phyloP scores from a whole-genome alignment of 106 monocot genomes.

The Triglochin maritima region DNA sequence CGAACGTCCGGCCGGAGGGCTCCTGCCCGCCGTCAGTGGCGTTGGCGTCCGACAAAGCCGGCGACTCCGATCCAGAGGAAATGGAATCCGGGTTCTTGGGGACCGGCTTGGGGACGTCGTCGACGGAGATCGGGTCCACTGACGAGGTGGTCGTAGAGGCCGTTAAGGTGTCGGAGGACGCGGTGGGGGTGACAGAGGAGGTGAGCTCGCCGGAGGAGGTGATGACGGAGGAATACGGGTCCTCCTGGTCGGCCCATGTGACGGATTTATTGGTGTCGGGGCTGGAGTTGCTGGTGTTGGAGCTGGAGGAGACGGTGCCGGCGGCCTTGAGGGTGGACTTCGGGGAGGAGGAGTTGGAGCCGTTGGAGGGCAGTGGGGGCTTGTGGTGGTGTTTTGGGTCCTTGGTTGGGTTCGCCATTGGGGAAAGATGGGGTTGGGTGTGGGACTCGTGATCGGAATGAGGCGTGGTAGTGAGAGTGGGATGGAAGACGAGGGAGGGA shows the following conservation, averaged over 20 bases:
- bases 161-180: not conserved
- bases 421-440: not conserved
- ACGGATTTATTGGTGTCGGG: slow-evolving; percentile 25
- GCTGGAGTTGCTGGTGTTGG: slow-evolving; percentile 19
- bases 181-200: not conserved
- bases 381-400: not conserved
- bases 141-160: no score
- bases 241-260: not conserved
- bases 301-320: slow-evolving; percentile 7
- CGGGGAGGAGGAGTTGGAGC: slow-evolving; percentile 2
- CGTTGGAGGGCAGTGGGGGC: slow-evolving; percentile 7
- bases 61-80: slow-evolving; percentile 13
- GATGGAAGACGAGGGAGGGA: not conserved
- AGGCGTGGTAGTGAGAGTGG: not conserved
- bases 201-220: slow-evolving; percentile 27
- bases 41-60: slow-evolving; percentile 11
- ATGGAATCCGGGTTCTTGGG: slow-evolving; percentile 3
- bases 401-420: not conserved
- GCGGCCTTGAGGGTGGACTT: slow-evolving; percentile 18
- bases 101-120: not conserved
- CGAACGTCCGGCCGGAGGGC: slow-evolving; percentile 23
- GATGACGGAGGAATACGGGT: not conserved
- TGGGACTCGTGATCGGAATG: not conserved
- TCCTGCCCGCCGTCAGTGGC: slow-evolving; percentile 5
- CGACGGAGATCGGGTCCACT: not conserved